Conservation (phyloP, 1,139 yeast species). For the Candida glucosophila region DNA sequence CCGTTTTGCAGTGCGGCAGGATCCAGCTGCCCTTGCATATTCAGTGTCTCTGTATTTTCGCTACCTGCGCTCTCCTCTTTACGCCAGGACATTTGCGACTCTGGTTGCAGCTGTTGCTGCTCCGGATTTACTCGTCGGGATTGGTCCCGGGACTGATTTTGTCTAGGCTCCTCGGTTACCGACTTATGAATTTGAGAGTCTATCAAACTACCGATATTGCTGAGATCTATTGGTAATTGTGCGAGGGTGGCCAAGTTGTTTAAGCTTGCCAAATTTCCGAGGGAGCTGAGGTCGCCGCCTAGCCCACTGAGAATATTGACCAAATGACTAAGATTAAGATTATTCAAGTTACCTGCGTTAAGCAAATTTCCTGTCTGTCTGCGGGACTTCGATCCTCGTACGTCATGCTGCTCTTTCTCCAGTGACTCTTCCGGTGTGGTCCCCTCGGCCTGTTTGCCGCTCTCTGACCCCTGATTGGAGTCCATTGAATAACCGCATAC, state of each 20-base stretch:
- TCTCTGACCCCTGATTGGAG: neutral
- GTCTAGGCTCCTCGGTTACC: conserved; percentile 1
- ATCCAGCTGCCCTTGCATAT: neutral
- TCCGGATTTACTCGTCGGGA: conserved; percentile 3
- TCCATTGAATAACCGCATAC: conserved; percentile 51
- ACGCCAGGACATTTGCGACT: too few relatives aligned
- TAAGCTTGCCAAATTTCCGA: conserved; percentile 33
- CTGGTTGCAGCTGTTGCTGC: neutral
- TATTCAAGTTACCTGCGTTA: conserved; percentile 38
- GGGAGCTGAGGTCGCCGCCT: conserved; percentile 25
- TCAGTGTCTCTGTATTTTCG: neutral
- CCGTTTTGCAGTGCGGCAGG: neutral
- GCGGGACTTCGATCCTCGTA: conserved; percentile 6
- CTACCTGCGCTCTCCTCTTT: neutral
- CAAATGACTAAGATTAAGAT: conserved; percentile 35
- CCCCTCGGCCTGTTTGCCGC: neutral
- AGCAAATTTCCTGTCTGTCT: conserved; percentile 11
- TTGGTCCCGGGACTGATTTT: conserved; percentile 4
- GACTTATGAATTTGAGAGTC: conserved; percentile 12
- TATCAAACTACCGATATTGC: conserved; percentile 24
- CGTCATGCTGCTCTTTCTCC: neutral
- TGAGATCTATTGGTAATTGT: conserved; percentile 34
- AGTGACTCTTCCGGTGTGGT: neutral
- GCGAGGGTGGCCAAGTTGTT: conserved; percentile 37
- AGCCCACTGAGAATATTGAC: conserved; percentile 34